Evolutionary conservation across 768 basidiomycete species (phyloP), one percentile per base, ranked within the genome.

Genomic region (Amanita pseudoporphyria): DNA sequence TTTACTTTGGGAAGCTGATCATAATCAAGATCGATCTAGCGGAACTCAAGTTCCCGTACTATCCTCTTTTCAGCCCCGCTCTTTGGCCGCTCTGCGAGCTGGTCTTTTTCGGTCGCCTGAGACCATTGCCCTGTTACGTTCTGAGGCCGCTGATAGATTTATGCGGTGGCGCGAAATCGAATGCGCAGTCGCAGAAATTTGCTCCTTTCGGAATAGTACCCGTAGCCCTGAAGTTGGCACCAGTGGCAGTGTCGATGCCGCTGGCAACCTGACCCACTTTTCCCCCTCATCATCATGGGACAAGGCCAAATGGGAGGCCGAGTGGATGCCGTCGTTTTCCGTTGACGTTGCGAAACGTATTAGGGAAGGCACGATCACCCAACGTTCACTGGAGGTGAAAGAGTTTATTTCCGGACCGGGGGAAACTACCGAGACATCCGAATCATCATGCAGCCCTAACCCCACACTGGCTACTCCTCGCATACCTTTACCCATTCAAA

Each of bases 141-240:
- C 63, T 14, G 84, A 86, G 61, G 83, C 82, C 0, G 71, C 78
- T 0, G 81, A 84, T 51, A 74, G 84, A 16, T 87, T 85, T 62
- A 61, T 85, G 49, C 74, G 76, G 26, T 87, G 84, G 84, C 69
- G 82, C 28, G 84, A 85, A 59, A 76, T 86, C 22, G 79, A 84
- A 53, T 69, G 73, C 16, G 75, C 74, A 9, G 74, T 77, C 5
- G 70, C 71, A 51, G 64, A 64, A 31, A 68, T 80, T 24, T 52
- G 48, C 16, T 32, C 51, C 32, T 24, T 18, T 14, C 26, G 43
- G 14, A 18, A 46, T n/a, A 16, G 36, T 30, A 13, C 32, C 13
- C 10, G 4, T 24, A 38, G 19, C 39, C 37, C 48, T 14, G 38
- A 40, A 16, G 9, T 10, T 40, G n/a, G 6, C 9, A n/a, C 19